Percentiles rank a stretch among this genome's conserved stretches.
Conservation (phyloP, 352 stramenopile genomes). For the Phytophthora agathidicida region DNA sequence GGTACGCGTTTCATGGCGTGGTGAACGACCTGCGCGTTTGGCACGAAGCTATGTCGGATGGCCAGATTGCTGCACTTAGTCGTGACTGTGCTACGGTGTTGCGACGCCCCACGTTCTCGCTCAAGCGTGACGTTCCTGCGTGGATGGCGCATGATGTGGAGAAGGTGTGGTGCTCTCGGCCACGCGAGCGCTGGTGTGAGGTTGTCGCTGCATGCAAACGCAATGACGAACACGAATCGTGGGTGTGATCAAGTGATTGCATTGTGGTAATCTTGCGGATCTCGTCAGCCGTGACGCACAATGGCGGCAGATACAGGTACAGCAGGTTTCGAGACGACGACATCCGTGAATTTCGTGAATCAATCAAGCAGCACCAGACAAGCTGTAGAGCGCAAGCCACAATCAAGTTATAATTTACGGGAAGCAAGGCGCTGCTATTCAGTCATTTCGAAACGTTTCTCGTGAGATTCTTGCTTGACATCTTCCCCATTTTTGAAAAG, state of each 20-base stretch:
- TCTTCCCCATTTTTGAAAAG: too few species aligned
- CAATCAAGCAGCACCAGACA: too few species aligned
- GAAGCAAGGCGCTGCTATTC: too few species aligned
- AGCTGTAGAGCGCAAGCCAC: too few species aligned
- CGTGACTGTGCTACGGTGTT: background rate
- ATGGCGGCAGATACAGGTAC: too few species aligned
- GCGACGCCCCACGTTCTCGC: conserved; percentile 6
- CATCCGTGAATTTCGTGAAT: background rate
- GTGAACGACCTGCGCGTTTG: conserved; percentile 30
- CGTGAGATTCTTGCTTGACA: too few species aligned
- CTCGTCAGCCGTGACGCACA: too few species aligned
- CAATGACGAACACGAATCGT: conserved; percentile 8
- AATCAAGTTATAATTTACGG: too few species aligned
- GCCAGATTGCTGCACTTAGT: conserved; percentile 4
- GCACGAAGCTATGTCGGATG: conserved; percentile 9
- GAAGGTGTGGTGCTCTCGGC: conserved; percentile 13
- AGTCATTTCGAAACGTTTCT: too few species aligned
- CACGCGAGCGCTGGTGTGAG: conserved; percentile 13
- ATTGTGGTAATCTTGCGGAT: background rate
- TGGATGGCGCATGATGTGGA: conserved; percentile 18
- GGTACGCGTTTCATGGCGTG: conserved; percentile 29
- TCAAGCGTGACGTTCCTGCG: conserved; percentile 11
- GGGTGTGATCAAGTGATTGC: conserved; percentile 2
- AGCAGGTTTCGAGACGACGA: background rate
- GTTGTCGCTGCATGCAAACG: conserved; percentile 16